phyloP scores from a whole-genome alignment of 139 green algal genomes.

The Coccomyxa sp. region DNA sequence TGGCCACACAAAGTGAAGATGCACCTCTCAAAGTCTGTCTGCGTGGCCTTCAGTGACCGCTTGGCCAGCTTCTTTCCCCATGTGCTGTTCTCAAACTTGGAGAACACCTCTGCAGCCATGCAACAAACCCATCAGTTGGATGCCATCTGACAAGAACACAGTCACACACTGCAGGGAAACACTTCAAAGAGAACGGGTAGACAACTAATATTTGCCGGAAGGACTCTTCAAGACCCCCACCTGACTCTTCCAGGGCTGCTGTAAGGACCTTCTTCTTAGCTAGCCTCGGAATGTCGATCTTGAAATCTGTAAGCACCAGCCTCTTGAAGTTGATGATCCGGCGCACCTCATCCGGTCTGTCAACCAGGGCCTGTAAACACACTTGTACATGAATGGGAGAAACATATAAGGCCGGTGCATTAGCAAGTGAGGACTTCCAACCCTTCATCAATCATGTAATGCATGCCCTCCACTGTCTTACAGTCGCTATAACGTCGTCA shows the following conservation, averaged over 20 bases:
- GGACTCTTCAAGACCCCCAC: slow-evolving; percentile 28
- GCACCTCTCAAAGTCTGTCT: slow-evolving; percentile 94
- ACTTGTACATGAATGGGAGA: not conserved
- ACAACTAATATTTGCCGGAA: not conserved
- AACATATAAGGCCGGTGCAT: not conserved
- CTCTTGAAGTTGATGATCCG: slow-evolving; percentile 87
- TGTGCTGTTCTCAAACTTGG: slow-evolving; percentile 72
- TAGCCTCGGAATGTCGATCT: slow-evolving; percentile 83
- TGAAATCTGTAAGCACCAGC: slow-evolving; percentile 90
- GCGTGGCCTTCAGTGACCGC: slow-evolving; percentile 58
- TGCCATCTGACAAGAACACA: not conserved
- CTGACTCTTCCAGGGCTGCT: slow-evolving; percentile 48
- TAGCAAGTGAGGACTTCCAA: not conserved
- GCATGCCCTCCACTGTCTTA: too few species aligned
- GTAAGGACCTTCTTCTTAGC: slow-evolving; percentile 86
- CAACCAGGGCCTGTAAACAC: slow-evolving; percentile 81
- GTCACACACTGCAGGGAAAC: not conserved
- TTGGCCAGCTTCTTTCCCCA: slow-evolving; percentile 81
- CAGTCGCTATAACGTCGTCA: too few species aligned
- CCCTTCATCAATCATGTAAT: not conserved
- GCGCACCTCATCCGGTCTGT: slow-evolving; percentile 72
- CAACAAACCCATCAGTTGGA: not conserved
- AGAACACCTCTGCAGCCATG: slow-evolving; percentile 61
- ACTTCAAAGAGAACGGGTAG: not conserved
- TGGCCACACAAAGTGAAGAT: slow-evolving; percentile 49